A percentile compares a stretch with the other conserved stretches of the same genome.
Evolutionary conservation across 495 filamentous ascomycete genomes (phyloP).

Genomic region (Neurospora pannonica): DNA sequence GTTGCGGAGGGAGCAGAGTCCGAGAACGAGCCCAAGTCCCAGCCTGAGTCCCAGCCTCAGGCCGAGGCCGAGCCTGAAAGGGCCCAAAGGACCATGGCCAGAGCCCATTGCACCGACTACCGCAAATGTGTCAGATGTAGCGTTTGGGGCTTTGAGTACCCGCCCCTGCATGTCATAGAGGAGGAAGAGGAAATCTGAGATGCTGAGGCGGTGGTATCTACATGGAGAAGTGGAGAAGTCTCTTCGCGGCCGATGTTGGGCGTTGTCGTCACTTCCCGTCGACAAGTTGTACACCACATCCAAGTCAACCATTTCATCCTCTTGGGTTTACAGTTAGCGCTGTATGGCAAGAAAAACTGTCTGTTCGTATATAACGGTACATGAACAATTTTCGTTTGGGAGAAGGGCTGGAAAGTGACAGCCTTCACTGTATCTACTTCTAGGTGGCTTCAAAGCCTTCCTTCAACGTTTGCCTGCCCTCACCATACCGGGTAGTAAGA

Average conservation of each 20-base stretch:
- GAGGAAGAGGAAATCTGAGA: not conserved
- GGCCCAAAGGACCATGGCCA: not conserved
- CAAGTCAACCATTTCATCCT: not conserved
- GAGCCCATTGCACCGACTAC: not conserved
- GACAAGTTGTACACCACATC: not conserved
- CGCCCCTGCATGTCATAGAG: not conserved
- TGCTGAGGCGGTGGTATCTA: not conserved
- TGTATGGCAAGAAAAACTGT: not conserved
- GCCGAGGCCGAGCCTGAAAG: not conserved
- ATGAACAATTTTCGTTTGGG: not conserved
- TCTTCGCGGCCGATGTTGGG: not conserved
- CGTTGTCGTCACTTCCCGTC: not conserved
- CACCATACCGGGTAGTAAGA: too few relatives aligned
- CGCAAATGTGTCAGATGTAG: not conserved
- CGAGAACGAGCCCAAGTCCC: not conserved
- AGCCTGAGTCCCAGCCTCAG: not conserved
- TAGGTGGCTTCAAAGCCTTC: not conserved
- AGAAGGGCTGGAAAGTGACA: not conserved
- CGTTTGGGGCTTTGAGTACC: not conserved
- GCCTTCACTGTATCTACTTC: not conserved
- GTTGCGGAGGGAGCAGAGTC: not conserved
- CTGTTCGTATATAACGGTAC: not conserved
- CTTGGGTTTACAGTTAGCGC: not conserved
- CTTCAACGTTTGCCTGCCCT: not conserved
- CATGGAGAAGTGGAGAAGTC: not conserved